Evolutionary conservation across 2,329 filamentous ascomycete genomes (phyloP), one percentile per base, ranked within the genome.

Genomic region (Pseudogymnoascus sp.): DNA sequence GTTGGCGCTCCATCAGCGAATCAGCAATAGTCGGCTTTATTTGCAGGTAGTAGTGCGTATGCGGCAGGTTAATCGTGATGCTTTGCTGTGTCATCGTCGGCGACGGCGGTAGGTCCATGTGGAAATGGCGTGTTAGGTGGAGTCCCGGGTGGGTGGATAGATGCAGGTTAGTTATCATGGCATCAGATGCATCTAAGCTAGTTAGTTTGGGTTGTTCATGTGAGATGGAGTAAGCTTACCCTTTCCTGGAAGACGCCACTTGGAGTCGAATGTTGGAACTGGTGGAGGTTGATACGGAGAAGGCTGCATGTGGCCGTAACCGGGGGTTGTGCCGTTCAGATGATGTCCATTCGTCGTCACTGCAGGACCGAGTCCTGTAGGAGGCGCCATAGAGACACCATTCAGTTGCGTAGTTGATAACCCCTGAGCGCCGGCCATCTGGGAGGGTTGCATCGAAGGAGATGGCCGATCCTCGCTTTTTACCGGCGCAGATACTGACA

Each of bases 81-180:
- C 87, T 90, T 69, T 93, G 88, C 64, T 90, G 85, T 28, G 85
- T 82, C 69, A 88, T 81, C 17, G 81, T 83, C 6, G 84, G 77
- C 61, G 87, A 86, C 3, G 91, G 87, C 1, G 82, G 80, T 33
- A 96, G 77, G 36, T 84, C 82, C 63, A 90, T 78, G 35, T 83
- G 78, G 72, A 88, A 86, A 26, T 84, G 85, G 26, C 83, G 82
- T 8, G 85, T 78, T 2, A 86, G 74, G 60, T 83, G 83, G 44
- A 91, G 78, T 10, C 81, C 82, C 0, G 88, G 87, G 71, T 93
- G 89, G 13, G 87, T 87, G 63, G 82, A 80, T 15, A 93, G 77
- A 40, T 82, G 83, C 23, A 93, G 77, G 62, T 83, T 85, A 4
- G 82, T 83, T 60, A 93, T 82, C 47, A 93, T 79, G 26, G 89